These are phyloP conservation scores for Venturia effusa DNA, from an alignment of 2,329 filamentous ascomycete genomes.

Conservation along the genomic window DNA sequence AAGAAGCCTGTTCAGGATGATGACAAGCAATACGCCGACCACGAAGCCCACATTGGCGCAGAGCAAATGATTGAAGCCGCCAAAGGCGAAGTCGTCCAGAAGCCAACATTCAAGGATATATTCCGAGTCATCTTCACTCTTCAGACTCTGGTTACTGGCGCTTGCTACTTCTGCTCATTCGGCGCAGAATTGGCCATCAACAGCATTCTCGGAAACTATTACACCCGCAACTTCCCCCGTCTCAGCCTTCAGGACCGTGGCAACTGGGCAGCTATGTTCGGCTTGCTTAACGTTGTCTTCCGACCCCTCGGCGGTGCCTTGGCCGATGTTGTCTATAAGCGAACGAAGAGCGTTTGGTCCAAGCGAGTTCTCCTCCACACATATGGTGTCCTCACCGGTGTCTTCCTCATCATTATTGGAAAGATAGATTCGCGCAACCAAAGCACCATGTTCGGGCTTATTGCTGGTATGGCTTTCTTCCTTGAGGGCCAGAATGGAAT, in stretches of 20 bases:
- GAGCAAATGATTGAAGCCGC: conserved; percentile 45
- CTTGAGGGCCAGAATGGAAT: conserved; percentile 76
- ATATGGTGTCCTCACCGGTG: conserved; percentile 45
- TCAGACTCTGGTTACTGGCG: conserved; percentile 41
- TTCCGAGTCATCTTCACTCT: conserved; percentile 53
- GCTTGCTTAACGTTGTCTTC: conserved; percentile 59
- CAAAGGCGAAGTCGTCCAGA: conserved; percentile 49
- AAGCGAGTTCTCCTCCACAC: conserved; percentile 54
- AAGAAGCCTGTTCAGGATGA: background rate
- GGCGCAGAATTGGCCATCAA: conserved; percentile 51
- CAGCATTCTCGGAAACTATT: conserved; percentile 51
- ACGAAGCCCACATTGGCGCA: conserved; percentile 39
- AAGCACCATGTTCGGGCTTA: conserved; percentile 61
- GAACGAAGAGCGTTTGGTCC: conserved; percentile 43
- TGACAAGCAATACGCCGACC: conserved; percentile 19
- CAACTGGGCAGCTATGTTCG: conserved; percentile 59
- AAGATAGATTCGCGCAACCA: conserved; percentile 50
- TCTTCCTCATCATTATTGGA: conserved; percentile 52
- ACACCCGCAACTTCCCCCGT: conserved; percentile 42
- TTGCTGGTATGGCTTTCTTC: conserved; percentile 71
- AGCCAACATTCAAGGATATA: conserved; percentile 50
- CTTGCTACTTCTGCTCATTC: conserved; percentile 50
- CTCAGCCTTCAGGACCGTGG: conserved; percentile 45
- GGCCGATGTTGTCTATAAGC: conserved; percentile 44
- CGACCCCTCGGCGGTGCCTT: conserved; percentile 55